Evolutionary conservation across 2,329 filamentous ascomycete genomes (phyloP).

Genomic region (Penicillium sp.): DNA sequence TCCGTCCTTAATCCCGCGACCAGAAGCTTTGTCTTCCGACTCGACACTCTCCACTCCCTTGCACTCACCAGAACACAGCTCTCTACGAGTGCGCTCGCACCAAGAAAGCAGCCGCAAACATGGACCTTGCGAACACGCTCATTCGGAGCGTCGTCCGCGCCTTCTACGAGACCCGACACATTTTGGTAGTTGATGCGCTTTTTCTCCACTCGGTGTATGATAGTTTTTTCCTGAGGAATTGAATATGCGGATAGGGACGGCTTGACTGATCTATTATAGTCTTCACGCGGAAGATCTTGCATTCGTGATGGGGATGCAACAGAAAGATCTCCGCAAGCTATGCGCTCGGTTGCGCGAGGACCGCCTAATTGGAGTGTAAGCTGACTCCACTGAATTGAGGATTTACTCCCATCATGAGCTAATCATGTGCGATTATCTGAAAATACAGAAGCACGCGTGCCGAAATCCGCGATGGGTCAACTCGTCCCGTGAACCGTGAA

Average conservation of each 20-base stretch:
- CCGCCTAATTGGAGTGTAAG: conserved; percentile 77
- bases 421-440: conserved; percentile 7
- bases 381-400: conserved; percentile 15
- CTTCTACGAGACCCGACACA: conserved; percentile 83
- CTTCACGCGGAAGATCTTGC: conserved; percentile 86
- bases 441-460: conserved; percentile 65
- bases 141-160: conserved; percentile 82
- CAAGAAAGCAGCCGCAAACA: conserved; percentile 27
- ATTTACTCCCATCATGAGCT: conserved; percentile 10
- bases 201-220: conserved; percentile 69
- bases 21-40: conserved; percentile 15
- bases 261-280: conserved; percentile 39
- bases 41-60: background rate
- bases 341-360: conserved; percentile 84
- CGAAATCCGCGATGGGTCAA: conserved; percentile 77
- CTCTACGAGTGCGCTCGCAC: background rate
- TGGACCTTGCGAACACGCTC: conserved; percentile 72
- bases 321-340: conserved; percentile 87
- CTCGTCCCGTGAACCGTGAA: conserved; percentile 78
- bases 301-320: conserved; percentile 82
- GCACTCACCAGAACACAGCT: background rate
- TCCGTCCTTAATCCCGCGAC: conserved; percentile 7
- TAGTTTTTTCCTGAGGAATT: conserved; percentile 17
- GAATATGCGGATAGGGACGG: background rate
- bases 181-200: conserved; percentile 78